Conservation (phyloP, 1,284 basidiomycete genomes). For the Austropuccinia psidii region DNA sequence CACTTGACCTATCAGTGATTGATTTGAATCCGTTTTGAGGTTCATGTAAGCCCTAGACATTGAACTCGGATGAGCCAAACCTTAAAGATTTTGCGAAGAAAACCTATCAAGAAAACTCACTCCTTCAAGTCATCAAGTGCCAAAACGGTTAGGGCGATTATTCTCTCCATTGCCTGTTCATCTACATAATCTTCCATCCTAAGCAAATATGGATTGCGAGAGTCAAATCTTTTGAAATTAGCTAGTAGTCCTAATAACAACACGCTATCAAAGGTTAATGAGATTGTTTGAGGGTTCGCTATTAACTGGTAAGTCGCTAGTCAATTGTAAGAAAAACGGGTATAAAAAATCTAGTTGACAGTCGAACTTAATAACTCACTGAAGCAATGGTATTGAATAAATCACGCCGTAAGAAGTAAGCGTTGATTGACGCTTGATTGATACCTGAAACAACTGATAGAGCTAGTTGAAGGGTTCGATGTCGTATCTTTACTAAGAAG, state of each 20-base stretch:
- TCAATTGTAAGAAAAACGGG: not conserved
- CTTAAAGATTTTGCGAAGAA: not conserved
- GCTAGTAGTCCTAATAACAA: slow-evolving; percentile 43
- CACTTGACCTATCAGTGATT: slow-evolving; percentile 29
- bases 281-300: slow-evolving; percentile 36
- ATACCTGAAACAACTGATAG: slow-evolving; percentile 41
- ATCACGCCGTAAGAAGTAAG: slow-evolving; percentile 45
- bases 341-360: not conserved
- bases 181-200: slow-evolving; percentile 46
- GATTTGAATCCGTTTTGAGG: not conserved
- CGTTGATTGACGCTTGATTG: slow-evolving; percentile 41
- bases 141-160: slow-evolving; percentile 19
- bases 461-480: slow-evolving; percentile 42
- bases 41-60: slow-evolving; percentile 18
- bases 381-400: slow-evolving; percentile 38
- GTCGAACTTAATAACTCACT: not conserved
- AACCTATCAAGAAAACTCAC: not conserved
- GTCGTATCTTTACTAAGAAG: slow-evolving; percentile 39
- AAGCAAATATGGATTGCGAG: slow-evolving; percentile 43
- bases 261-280: slow-evolving; percentile 38
- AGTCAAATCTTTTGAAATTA: slow-evolving; percentile 42
- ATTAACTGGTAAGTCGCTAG: slow-evolving; percentile 36
- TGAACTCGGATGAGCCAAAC: not conserved
- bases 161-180: slow-evolving; percentile 42
- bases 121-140: slow-evolving; percentile 35